These are phyloP conservation scores for Cladosporium sp. DNA, from an alignment of 2,329 filamentous ascomycete species.

Conservation along the genomic window DNA sequence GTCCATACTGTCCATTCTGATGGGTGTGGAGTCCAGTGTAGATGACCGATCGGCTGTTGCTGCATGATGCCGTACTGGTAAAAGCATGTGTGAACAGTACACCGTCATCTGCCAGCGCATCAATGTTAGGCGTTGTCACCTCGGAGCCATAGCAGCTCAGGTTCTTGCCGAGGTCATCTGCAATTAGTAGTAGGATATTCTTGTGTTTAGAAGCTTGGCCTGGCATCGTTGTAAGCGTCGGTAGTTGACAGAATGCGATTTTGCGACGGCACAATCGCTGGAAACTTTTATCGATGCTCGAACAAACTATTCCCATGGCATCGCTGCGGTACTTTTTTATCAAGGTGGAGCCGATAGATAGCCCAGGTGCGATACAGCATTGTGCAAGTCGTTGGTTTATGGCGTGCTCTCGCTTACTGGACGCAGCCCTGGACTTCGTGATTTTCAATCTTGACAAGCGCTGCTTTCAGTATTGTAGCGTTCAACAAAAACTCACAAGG, in stretches of 20 bases:
- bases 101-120: conserved; percentile 42
- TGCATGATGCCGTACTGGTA: conserved; percentile 51
- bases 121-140: conserved; percentile 42
- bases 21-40: conserved; percentile 54
- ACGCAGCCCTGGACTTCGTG: neutral
- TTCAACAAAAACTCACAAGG: neutral
- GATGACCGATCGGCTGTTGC: conserved; percentile 48
- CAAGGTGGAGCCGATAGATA: neutral
- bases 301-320: neutral
- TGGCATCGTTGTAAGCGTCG: neutral
- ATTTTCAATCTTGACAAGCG: neutral
- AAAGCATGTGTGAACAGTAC: conserved; percentile 44
- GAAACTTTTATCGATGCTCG: neutral
- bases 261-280: neutral
- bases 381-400: neutral
- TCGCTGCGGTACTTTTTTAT: neutral
- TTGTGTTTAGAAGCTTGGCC: neutral
- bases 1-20: conserved; percentile 51
- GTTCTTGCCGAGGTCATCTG: neutral
- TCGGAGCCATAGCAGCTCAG: neutral
- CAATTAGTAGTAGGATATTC: neutral
- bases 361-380: neutral
- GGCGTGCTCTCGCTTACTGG: neutral
- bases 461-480: neutral
- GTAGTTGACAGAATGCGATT: neutral